A percentile compares a stretch with the other conserved stretches of the same genome.
Conservation (phyloP, 352 stramenopile species). For the Phytopythium boreale region DNA sequence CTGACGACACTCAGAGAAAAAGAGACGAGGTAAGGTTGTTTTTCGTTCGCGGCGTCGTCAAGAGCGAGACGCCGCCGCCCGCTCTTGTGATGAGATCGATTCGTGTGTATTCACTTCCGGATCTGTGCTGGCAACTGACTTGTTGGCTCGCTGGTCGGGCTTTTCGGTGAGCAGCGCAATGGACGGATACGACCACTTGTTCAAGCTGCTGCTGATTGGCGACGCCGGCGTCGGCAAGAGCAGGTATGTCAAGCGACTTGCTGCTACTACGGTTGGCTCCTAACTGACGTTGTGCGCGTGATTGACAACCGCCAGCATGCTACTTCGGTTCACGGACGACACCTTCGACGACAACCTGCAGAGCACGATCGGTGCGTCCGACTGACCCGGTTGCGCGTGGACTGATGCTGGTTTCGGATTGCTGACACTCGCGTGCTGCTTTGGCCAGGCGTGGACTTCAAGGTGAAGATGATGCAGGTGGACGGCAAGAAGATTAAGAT, state of each 20-base stretch:
- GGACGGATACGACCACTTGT: conserved; percentile 96
- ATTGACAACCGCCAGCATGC: conserved; percentile 71
- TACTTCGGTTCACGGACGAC: conserved; percentile 98
- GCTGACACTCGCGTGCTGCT: not conserved
- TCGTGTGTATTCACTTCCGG: not conserved
- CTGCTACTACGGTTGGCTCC: not conserved
- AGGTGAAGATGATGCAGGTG: conserved; percentile 97
- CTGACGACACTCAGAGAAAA: not conserved
- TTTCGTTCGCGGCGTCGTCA: no score
- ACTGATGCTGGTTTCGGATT: conserved; percentile 1
- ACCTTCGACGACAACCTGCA: conserved; percentile 98
- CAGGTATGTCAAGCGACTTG: conserved; percentile 49
- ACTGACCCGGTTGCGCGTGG: not conserved
- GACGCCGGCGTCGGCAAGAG: conserved; percentile 98
- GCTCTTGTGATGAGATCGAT: not conserved
- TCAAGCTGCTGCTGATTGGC: conserved; percentile 98
- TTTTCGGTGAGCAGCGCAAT: conserved; percentile 35
- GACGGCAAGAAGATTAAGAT: conserved; percentile 97
- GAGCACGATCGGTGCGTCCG: conserved; percentile 92
- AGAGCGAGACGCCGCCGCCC: no score
- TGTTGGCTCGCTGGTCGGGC: not conserved
- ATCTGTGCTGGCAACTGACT: not conserved
- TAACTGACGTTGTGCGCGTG: not conserved
- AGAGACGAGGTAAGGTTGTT: not conserved
- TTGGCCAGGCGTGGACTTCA: conserved; percentile 90